Base-by-base conservation (phyloP, 1,284 basidiomycete genomes). In the Rhodotorula sp. region DNA sequence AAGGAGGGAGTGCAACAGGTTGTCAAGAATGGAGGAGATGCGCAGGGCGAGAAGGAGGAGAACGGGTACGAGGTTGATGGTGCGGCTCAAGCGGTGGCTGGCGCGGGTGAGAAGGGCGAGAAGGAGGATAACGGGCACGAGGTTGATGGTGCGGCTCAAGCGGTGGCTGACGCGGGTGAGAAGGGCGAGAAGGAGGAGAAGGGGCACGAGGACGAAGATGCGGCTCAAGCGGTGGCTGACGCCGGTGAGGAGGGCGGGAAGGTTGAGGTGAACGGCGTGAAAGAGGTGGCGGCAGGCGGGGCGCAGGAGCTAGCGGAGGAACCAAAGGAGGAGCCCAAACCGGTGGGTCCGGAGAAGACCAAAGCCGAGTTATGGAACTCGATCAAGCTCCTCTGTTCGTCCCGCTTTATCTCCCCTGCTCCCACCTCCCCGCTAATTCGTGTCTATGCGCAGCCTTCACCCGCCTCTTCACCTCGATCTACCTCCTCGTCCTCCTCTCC, bases 381-480 rank as follows among this genome's bases (percentile, higher is more conserved):
- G 78, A 85, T 93, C 57, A 92, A 92, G 78, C 86, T 90, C 62
- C 84, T 91, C 6, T 87, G 90, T 91, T 76, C 50, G 68, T 70
- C 34, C 15, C 46, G 18, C 47, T 67, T n/a, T 6, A 28, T 37
- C 18, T 30, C 34, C 46, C 52, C 60, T 13, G 5, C 10, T 4
- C 52, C 52, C 15, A 18, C 15, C 30, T 44, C 30, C 20, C 13
- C 13, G 22, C 7, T 24, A 47, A 16, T 11, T 22, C 58, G 40
- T 30, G 0, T 8, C 10, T 11, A 2, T 20, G 15, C 64, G 3
- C 67, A 92, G 89, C 92, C 2, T 87, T 95, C 76, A 91, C 91
- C 6, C 85, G 92, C 61, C 89, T 90, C n/a, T 80, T 95, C 54
- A 93, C 92, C 13, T 86, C 88, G 1, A 80, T 94, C 26, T 95